Evolutionary conservation across 2,329 filamentous ascomycete species (phyloP).

Genomic region (Ustulina deusta): DNA sequence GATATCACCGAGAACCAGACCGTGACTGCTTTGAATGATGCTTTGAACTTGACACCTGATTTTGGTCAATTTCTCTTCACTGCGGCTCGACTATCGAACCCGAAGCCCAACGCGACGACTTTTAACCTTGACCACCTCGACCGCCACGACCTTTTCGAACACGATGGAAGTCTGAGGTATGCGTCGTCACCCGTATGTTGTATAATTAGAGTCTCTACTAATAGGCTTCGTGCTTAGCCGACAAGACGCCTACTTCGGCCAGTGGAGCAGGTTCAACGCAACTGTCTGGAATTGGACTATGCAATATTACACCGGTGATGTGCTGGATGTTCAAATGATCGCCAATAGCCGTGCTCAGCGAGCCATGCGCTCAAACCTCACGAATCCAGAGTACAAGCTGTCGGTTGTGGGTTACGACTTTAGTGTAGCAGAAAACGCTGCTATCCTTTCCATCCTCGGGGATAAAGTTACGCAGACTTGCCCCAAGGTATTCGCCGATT

Average conservation of each 20-base stretch:
- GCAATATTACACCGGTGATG: slow-evolving; percentile 59
- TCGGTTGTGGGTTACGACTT: slow-evolving; percentile 56
- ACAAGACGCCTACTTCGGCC: slow-evolving; percentile 62
- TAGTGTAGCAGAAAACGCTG: slow-evolving; percentile 61
- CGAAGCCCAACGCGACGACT: slow-evolving; percentile 58
- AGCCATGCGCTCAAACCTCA: slow-evolving; percentile 57
- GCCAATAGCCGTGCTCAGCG: slow-evolving; percentile 61
- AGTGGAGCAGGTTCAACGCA: slow-evolving; percentile 65
- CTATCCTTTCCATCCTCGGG: slow-evolving; percentile 62
- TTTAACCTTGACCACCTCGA: slow-evolving; percentile 60
- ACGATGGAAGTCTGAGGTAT: slow-evolving; percentile 61
- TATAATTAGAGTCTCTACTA: slow-evolving; percentile 11
- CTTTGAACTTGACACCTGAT: slow-evolving; percentile 58
- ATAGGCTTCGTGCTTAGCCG: slow-evolving; percentile 52
- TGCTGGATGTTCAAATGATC: slow-evolving; percentile 56
- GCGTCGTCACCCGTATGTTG: neutral
- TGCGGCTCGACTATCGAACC: slow-evolving; percentile 58
- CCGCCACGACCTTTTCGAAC: slow-evolving; percentile 61
- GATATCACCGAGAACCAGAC: slow-evolving; percentile 56
- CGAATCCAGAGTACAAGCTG: slow-evolving; percentile 63
- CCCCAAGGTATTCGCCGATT: slow-evolving; percentile 55
- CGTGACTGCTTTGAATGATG: slow-evolving; percentile 54
- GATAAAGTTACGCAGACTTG: slow-evolving; percentile 56
- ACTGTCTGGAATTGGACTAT: slow-evolving; percentile 61
- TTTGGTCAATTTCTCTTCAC: slow-evolving; percentile 58